Evolutionary conservation across 441 rosid species (phyloP).

Genomic region (California macrophylla): DNA sequence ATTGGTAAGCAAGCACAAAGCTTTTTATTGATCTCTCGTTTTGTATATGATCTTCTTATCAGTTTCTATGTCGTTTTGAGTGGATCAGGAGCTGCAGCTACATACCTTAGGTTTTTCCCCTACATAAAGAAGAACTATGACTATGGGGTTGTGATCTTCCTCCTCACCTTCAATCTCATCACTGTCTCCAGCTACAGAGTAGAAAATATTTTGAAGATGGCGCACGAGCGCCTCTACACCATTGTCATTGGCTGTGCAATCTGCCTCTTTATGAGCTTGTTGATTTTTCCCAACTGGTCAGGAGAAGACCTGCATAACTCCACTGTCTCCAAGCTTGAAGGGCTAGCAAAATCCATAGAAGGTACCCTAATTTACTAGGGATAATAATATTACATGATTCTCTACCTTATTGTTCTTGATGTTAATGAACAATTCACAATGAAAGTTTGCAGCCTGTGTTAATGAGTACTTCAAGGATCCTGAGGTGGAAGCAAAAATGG

Average conservation of each 20-base stretch:
- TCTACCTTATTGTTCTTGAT: background rate
- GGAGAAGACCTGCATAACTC: conserved; percentile 74
- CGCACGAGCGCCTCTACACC: conserved; percentile 57
- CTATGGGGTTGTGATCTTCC: conserved; percentile 75
- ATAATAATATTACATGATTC: no score
- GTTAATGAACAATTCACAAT: background rate
- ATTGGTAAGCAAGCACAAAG: conserved; percentile 36
- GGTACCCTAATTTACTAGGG: no score
- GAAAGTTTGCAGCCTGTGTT: conserved; percentile 50
- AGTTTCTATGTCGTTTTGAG: conserved; percentile 2
- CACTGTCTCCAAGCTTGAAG: conserved; percentile 61
- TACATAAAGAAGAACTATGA: conserved; percentile 72
- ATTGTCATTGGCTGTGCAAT: conserved; percentile 62
- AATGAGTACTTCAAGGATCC: conserved; percentile 44
- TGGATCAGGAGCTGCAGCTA: conserved; percentile 48
- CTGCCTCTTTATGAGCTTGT: conserved; percentile 58
- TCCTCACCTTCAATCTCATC: conserved; percentile 68
- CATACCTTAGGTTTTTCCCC: conserved; percentile 70
- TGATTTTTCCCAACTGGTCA: conserved; percentile 75
- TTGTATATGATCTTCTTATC: background rate
- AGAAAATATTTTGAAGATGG: conserved; percentile 46
- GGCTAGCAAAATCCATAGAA: conserved; percentile 60
- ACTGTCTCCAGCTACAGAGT: conserved; percentile 70
- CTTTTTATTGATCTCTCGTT: background rate
- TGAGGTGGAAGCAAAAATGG: conserved; percentile 18